Percentiles rank a stretch among this genome's conserved stretches.
Evolutionary conservation across 83 land plant genomes (phyloP).

Genomic region (Larix sibirica): DNA sequence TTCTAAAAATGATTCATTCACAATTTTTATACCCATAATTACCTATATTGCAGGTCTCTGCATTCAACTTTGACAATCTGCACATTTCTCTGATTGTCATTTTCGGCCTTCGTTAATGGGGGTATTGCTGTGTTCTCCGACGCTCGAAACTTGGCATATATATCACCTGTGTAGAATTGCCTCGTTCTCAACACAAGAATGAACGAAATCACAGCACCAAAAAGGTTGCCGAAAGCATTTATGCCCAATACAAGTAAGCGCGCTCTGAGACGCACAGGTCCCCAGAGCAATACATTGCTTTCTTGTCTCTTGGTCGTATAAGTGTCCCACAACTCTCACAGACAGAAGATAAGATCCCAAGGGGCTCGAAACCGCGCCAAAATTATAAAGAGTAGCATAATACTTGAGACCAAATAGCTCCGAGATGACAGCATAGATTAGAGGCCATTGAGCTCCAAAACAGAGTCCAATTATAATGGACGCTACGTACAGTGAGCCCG

Average conservation of each 20-base stretch:
- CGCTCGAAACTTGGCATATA: conserved; percentile 21
- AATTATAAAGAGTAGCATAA: conserved; percentile 61
- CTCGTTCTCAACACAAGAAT: conserved; percentile 21
- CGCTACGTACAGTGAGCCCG: conserved; percentile 41
- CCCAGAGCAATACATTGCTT: conserved; percentile 3
- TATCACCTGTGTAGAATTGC: conserved; percentile 27
- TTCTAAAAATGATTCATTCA: too few relatives aligned
- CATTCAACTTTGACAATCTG: too few relatives aligned
- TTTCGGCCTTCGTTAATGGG: too few relatives aligned
- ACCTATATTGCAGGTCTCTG: too few relatives aligned
- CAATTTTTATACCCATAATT: too few relatives aligned
- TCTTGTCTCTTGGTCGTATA: conserved; percentile 18
- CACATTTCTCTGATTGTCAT: too few relatives aligned
- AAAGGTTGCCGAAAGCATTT: conserved; percentile 19
- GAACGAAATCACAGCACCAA: conserved; percentile 13
- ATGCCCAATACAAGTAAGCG: conserved; percentile 38
- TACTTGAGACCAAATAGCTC: conserved; percentile 66
- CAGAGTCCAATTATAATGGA: conserved; percentile 37
- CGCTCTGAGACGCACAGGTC: background rate
- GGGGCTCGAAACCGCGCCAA: conserved; percentile 52
- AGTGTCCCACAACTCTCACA: conserved; percentile 24
- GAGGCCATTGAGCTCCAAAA: conserved; percentile 47
- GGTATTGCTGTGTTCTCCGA: background rate
- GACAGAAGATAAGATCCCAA: conserved; percentile 58
- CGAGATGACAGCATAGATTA: conserved; percentile 53